Percentiles rank a stretch among this genome's conserved stretches.
Conservation (phyloP, 345 rosid genomes). For the Geranium rotundifolium region DNA sequence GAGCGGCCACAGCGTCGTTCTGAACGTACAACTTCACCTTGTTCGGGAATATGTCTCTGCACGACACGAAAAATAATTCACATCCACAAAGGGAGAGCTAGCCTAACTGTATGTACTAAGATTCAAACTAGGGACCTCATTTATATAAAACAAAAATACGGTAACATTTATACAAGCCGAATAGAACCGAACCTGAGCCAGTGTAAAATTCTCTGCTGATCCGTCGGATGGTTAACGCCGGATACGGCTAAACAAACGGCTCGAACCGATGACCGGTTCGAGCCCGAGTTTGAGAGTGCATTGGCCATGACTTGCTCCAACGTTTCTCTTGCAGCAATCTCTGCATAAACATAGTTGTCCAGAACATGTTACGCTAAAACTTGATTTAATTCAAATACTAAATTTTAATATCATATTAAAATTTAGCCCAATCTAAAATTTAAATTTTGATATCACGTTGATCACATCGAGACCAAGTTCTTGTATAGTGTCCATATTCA, state of each 20-base stretch:
- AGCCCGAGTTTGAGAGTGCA: constrained; percentile 58
- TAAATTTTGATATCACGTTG: too few species aligned
- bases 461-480: too few species aligned
- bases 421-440: too few species aligned
- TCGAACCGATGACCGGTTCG: constrained; percentile 47
- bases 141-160: too few species aligned
- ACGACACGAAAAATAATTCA: background rate
- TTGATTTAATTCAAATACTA: too few species aligned
- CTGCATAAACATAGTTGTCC: constrained; percentile 19
- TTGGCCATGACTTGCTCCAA: constrained; percentile 77
- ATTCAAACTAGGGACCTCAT: too few species aligned
- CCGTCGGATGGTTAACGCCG: constrained; percentile 88
- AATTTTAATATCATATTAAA: too few species aligned
- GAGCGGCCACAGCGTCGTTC: constrained; percentile 87
- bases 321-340: constrained; percentile 68
- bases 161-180: too few species aligned
- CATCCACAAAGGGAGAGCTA: too few species aligned
- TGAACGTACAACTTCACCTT: constrained; percentile 64
- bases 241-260: constrained; percentile 92
- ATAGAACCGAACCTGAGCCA: constrained; percentile 67
- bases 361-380: background rate
- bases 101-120: too few species aligned
- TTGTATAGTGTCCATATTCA: too few species aligned
- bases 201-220: constrained; percentile 52
- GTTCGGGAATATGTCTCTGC: constrained; percentile 69